These are phyloP conservation scores for Rhizoclosmatium globosum DNA, from an alignment of 192 early-diverging fungal genomes.

Conservation along the genomic window DNA sequence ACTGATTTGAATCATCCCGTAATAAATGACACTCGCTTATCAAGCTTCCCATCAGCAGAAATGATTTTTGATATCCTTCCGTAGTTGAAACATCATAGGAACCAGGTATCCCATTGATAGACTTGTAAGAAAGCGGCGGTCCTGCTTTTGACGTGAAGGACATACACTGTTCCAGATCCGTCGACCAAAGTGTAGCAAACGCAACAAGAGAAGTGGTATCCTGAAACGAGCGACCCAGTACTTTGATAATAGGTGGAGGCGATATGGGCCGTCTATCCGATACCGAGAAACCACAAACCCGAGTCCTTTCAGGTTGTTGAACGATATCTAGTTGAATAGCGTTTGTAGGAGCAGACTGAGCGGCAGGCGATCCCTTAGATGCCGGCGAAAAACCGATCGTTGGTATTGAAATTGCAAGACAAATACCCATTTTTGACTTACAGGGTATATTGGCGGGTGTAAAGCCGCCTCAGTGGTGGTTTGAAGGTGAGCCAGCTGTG, in stretches of 20 bases:
- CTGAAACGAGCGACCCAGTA: background rate
- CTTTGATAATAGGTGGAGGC: constrained; percentile 12
- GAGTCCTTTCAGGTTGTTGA: constrained; percentile 49
- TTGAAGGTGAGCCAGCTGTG: too few relatives aligned
- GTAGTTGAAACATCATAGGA: constrained; percentile 15
- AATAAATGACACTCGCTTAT: constrained; percentile 27
- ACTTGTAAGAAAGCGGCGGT: background rate
- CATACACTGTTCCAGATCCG: background rate
- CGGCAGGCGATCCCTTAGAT: too few relatives aligned
- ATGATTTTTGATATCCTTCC: constrained; percentile 1
- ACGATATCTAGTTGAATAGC: constrained; percentile 31
- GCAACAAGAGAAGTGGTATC: background rate
- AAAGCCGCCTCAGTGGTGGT: too few relatives aligned
- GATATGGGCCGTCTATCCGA: constrained; percentile 16
- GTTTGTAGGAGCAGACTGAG: too few relatives aligned
- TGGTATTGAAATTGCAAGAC: too few relatives aligned
- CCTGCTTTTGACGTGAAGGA: constrained; percentile 1
- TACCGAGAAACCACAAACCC: constrained; percentile 55
- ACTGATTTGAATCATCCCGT: constrained; percentile 38
- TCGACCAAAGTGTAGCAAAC: constrained; percentile 24
- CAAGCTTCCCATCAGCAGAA: constrained; percentile 40
- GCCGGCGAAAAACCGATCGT: too few relatives aligned
- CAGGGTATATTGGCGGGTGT: too few relatives aligned
- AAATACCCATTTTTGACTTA: too few relatives aligned
- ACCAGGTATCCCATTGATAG: background rate